Conservation (phyloP, 306 rosid species). For the Amphicarpaea edgeworthii region DNA sequence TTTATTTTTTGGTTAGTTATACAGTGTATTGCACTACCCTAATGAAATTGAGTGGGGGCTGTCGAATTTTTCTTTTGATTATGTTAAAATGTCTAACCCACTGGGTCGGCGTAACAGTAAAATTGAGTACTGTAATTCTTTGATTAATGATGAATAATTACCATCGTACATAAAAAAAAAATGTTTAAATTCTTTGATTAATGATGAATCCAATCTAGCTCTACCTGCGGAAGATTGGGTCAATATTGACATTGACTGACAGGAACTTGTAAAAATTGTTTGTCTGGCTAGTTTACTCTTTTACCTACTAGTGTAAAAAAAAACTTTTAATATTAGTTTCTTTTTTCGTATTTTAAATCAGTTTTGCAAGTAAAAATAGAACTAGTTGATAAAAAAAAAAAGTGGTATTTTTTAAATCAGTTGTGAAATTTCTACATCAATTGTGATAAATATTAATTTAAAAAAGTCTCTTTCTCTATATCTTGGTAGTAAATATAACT, state of each 20-base stretch:
- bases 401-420: not conserved
- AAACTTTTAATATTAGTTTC: not conserved
- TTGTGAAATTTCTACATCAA: not conserved
- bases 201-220: not conserved
- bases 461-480: not conserved
- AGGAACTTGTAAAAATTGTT: not conserved
- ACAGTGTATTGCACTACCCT: not conserved
- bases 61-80: not conserved
- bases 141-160: no score
- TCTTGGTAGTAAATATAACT: not conserved
- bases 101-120: no score
- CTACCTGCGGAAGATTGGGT: not conserved
- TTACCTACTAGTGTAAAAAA: not conserved
- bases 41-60: not conserved
- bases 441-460: not conserved
- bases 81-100: not conserved
- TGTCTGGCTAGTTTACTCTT: not conserved
- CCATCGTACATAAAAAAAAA: no score
- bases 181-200: not conserved
- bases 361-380: not conserved
- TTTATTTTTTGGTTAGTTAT: not conserved
- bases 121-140: no score
- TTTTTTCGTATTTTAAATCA: not conserved
- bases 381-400: not conserved
- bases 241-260: conserved; percentile 9